Conservation (phyloP, 2,329 filamentous ascomycete species). For the Tolypocladium sp. region DNA sequence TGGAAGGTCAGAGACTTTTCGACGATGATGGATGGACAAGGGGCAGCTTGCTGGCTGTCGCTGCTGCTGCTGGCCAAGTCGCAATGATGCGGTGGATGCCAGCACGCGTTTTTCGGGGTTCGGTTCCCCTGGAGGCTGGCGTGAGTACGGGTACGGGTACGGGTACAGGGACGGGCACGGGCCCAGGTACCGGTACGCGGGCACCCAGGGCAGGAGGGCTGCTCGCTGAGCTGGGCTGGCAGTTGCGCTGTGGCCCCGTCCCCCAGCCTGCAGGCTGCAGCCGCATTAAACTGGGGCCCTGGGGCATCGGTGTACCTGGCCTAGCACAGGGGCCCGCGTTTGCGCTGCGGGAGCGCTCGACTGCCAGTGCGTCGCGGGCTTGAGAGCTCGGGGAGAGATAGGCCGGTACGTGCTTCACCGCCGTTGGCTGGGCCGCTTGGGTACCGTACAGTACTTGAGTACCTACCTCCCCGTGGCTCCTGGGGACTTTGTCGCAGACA, state of each 20-base stretch:
- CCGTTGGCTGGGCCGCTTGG: neutral
- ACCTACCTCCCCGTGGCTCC: neutral
- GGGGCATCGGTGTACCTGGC: neutral
- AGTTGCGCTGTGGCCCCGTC: neutral
- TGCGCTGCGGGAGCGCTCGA: neutral
- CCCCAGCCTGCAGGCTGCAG: neutral
- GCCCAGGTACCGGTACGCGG: neutral
- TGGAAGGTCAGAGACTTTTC: neutral
- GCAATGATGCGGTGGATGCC: conserved; percentile 11
- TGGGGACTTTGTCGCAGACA: neutral
- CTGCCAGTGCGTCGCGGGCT: neutral
- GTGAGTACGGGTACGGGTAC: neutral
- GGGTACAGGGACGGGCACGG: neutral
- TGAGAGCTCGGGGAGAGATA: neutral
- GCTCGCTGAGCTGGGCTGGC: neutral
- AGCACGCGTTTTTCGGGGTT: conserved; percentile 18
- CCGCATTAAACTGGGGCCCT: neutral
- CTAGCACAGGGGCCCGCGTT: neutral
- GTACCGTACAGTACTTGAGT: too few relatives aligned
- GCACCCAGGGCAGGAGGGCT: neutral
- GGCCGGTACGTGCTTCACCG: neutral
- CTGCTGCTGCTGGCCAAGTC: neutral
- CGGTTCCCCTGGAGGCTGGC: neutral
- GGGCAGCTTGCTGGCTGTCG: conserved; percentile 5
- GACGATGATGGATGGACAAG: conserved; percentile 7